Evolutionary conservation across 2,329 filamentous ascomycete genomes (phyloP).

Genomic region (Dothistroma pini): DNA sequence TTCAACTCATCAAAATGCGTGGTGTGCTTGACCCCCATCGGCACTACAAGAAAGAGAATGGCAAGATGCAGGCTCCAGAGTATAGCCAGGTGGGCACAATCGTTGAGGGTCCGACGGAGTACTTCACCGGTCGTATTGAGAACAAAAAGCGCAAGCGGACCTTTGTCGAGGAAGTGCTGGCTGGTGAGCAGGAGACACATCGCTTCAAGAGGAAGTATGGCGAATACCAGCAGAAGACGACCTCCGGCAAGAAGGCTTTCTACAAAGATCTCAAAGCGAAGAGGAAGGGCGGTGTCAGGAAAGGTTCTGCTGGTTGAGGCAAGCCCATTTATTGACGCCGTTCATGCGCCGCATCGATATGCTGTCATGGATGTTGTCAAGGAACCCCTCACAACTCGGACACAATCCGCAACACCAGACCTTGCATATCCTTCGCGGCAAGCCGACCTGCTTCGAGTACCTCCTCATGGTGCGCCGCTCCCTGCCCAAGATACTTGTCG

Average conservation of each 20-base stretch:
- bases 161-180: conserved; percentile 79
- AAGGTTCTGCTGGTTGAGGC: conserved; percentile 29
- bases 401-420: conserved; percentile 46
- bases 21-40: conserved; percentile 83
- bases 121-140: conserved; percentile 72
- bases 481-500: conserved; percentile 53
- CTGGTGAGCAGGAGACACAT: conserved; percentile 59
- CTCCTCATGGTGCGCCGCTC: conserved; percentile 62
- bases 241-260: conserved; percentile 81
- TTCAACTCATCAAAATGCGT: conserved; percentile 86
- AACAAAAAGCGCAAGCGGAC: conserved; percentile 87
- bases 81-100: conserved; percentile 89
- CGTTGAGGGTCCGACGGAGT: conserved; percentile 84
- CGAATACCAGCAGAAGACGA: conserved; percentile 76
- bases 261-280: conserved; percentile 75
- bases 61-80: conserved; percentile 67
- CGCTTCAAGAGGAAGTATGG: conserved; percentile 86
- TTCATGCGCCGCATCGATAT: conserved; percentile 7
- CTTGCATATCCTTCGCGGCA: conserved; percentile 62
- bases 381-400: conserved; percentile 36
- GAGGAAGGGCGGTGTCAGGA: conserved; percentile 41
- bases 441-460: conserved; percentile 59
- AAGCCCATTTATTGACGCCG: conserved; percentile 4
- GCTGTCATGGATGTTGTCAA: conserved; percentile 5
- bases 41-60: conserved; percentile 82